A percentile compares a stretch with the other conserved stretches of the same genome.
These are phyloP conservation scores for Berberis vulgaris DNA, from an alignment of 164 flowering plant genomes.

Conservation along the genomic window DNA sequence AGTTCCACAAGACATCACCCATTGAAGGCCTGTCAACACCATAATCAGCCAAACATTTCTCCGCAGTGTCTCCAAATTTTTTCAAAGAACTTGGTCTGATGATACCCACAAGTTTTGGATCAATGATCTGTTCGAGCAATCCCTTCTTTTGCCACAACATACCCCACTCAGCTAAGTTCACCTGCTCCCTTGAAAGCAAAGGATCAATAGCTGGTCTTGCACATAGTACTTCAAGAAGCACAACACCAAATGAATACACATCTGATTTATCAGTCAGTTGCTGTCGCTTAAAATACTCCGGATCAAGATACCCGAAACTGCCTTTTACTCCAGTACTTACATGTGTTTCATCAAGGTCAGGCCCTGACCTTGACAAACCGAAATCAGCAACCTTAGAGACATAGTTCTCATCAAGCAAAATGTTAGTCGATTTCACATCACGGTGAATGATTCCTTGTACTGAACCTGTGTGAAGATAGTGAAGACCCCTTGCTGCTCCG, in stretches of 20 bases:
- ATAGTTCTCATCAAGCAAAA: slow-evolving; percentile 17
- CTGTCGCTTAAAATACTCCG: slow-evolving; percentile 20
- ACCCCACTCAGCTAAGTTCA: slow-evolving; percentile 24
- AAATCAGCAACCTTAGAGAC: slow-evolving; percentile 27
- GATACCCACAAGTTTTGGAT: slow-evolving; percentile 16
- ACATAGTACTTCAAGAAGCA: slow-evolving; percentile 22
- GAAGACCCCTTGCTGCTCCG: slow-evolving; percentile 24
- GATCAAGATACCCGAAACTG: slow-evolving; percentile 28
- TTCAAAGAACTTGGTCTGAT: slow-evolving; percentile 19
- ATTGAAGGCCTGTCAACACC: slow-evolving; percentile 29
- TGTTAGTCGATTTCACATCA: slow-evolving; percentile 24
- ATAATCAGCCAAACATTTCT: slow-evolving; percentile 27
- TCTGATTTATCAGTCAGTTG: slow-evolving; percentile 26
- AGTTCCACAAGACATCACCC: slow-evolving; percentile 36
- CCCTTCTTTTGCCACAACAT: slow-evolving; percentile 23
- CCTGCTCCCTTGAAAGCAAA: slow-evolving; percentile 15
- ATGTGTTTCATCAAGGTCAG: slow-evolving; percentile 17
- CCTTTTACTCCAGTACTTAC: slow-evolving; percentile 29
- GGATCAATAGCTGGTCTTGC: slow-evolving; percentile 21
- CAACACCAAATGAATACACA: slow-evolving; percentile 29
- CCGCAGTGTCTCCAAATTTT: slow-evolving; percentile 24
- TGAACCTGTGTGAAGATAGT: slow-evolving; percentile 28
- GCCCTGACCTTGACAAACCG: slow-evolving; percentile 22
- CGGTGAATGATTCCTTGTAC: slow-evolving; percentile 23
- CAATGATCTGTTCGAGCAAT: slow-evolving; percentile 18